These are phyloP conservation scores for Spergularia azorica DNA, from an alignment of 179 eudicot genomes.

Conservation along the genomic window DNA sequence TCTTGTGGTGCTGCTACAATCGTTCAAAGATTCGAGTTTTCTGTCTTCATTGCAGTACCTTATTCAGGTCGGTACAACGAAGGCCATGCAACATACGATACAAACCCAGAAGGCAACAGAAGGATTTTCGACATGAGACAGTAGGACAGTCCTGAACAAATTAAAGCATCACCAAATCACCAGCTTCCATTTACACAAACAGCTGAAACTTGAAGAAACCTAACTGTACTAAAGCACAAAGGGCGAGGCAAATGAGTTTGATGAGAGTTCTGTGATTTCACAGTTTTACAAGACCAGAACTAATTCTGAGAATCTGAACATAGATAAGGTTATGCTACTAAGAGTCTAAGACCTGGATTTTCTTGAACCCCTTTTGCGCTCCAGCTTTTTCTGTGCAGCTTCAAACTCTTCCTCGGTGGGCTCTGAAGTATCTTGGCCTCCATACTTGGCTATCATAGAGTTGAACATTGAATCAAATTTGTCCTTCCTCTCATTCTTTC, in stretches of 20 bases:
- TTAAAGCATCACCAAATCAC: neutral
- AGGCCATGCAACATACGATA: neutral
- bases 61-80: too few relatives aligned
- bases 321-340: constrained; percentile 32
- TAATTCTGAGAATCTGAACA: neutral
- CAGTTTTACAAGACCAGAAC: constrained; percentile 3
- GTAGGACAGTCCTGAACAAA: neutral
- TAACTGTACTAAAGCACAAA: neutral
- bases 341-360: constrained; percentile 47
- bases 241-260: neutral
- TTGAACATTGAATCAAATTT: constrained; percentile 78
- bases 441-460: constrained; percentile 68
- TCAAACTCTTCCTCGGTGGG: constrained; percentile 94
- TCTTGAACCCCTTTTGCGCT: constrained; percentile 42
- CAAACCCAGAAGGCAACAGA: neutral
- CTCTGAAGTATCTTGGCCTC: constrained; percentile 58
- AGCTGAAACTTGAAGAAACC: neutral
- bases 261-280: constrained; percentile 1
- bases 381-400: constrained; percentile 65
- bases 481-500: constrained; percentile 68
- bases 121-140: neutral
- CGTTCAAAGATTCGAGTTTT: too few relatives aligned
- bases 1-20: too few relatives aligned
- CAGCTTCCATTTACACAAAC: neutral
- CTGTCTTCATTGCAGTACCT: too few relatives aligned